Evolutionary conservation across 2,329 filamentous ascomycete genomes (phyloP), one percentile per base, ranked within the genome.

Genomic region (Aspergillus tubingensis): DNA sequence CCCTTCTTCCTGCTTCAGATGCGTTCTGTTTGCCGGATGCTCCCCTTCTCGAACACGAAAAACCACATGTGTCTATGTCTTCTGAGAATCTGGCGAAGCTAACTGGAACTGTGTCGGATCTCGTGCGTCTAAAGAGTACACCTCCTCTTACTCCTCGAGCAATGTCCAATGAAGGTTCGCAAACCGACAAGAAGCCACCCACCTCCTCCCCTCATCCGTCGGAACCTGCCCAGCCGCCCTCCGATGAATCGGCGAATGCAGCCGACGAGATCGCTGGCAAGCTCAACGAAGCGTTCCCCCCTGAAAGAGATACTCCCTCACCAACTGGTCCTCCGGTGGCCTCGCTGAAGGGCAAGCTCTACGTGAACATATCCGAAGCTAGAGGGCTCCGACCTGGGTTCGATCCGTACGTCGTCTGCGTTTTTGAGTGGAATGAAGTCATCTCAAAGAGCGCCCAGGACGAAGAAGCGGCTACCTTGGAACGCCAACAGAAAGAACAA

Each of bases 341-440:
- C 8, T 81, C 88, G 21, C 84, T 91, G 21, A 94, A 91, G 75
- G 95, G 95, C 60, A 96, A 95, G 76, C 82, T 99, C 59, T 91
- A 89, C 36, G 91, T 99, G 69, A 92, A 91, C 73, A 95, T 99
- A 57, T 83, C 88, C 54, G 92, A 97, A 75, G 95, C 90, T 51
- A 86, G 92, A 70, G 91, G 91, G 8, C 79, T 99, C 55, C 86
- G 90, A 62, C 91, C 88, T 60, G 92, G 92, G 72, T 87, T 88
- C 61, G 91, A 97, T 70, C 95, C 95, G 1, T 99, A 99, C 71
- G 91, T 97, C 55, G 92, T 99, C 10, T 96, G 91, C 61, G 93
- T 97, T 25, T 99, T 98, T 72, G 95, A 99, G 76, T 91, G 92
- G 75, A 96, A 94, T 72, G 95, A 99, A 76, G 89, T 96, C 69